A percentile compares a stretch with the other conserved stretches of the same genome.
Conservation (phyloP, 2,329 filamentous ascomycete species). For the Paraconiothyrium brasiliense region DNA sequence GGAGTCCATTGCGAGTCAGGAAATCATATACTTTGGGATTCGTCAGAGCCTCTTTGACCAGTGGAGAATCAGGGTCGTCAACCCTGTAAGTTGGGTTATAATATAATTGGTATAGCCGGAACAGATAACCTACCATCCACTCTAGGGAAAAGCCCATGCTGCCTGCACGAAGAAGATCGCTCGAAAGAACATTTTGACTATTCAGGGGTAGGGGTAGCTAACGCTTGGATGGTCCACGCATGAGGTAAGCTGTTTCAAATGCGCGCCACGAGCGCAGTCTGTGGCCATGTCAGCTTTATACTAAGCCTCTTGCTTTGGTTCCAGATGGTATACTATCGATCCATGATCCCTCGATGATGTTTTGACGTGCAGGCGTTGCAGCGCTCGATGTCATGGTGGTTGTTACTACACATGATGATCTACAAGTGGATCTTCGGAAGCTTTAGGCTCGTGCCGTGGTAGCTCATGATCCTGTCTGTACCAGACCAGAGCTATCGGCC, state of each 20-base stretch:
- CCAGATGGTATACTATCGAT: not conserved
- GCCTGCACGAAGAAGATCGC: not conserved
- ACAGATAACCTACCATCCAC: not conserved
- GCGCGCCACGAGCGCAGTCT: not conserved
- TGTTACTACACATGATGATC: not conserved
- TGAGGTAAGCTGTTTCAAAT: not conserved
- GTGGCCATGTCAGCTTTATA: not conserved
- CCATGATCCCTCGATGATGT: slow-evolving; percentile 6
- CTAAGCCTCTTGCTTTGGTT: not conserved
- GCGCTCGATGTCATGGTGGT: not conserved
- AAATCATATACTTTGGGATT: slow-evolving; percentile 12
- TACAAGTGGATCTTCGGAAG: not conserved
- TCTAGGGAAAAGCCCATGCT: not conserved
- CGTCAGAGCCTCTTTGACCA: slow-evolving; percentile 6
- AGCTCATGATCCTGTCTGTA: not conserved
- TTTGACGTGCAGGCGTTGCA: not conserved
- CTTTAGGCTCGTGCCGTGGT: not conserved
- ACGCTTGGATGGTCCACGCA: not conserved
- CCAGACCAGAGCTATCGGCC: slow-evolving; percentile 1
- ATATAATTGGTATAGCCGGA: not conserved
- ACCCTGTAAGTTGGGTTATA: not conserved
- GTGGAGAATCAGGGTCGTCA: not conserved
- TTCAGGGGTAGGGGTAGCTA: not conserved
- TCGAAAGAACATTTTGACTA: not conserved
- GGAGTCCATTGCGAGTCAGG: slow-evolving; percentile 14